Conservation (phyloP, 805 yeast species). For the Debaryomyces tyrocola region DNA sequence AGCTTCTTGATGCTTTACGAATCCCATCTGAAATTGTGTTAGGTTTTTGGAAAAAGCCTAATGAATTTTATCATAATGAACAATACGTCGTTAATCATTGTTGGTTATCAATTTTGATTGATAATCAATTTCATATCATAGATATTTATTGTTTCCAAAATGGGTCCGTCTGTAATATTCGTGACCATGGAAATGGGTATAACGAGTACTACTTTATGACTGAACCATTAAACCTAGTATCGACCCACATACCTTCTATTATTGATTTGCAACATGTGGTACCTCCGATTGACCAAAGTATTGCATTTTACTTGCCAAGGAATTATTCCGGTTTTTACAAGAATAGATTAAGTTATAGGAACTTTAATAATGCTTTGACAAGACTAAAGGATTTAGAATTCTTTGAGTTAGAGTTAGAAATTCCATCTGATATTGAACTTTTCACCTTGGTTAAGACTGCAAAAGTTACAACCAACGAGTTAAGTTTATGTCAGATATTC, state of each 20-base stretch:
- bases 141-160: slow-evolving; percentile 52
- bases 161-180: slow-evolving; percentile 32
- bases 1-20: slow-evolving; percentile 67
- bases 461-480: slow-evolving; percentile 45
- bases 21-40: slow-evolving; percentile 73
- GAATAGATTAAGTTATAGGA: slow-evolving; percentile 56
- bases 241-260: slow-evolving; percentile 83
- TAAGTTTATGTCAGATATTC: slow-evolving; percentile 74
- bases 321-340: slow-evolving; percentile 79
- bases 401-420: slow-evolving; percentile 71
- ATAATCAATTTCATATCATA: slow-evolving; percentile 76
- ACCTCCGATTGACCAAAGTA: slow-evolving; percentile 78
- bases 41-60: slow-evolving; percentile 84
- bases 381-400: slow-evolving; percentile 73
- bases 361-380: slow-evolving; percentile 76
- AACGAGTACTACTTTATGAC: slow-evolving; percentile 73
- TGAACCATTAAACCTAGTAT: slow-evolving; percentile 71
- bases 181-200: slow-evolving; percentile 16
- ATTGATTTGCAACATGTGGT: slow-evolving; percentile 80
- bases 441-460: slow-evolving; percentile 59
- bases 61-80: slow-evolving; percentile 51
- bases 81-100: slow-evolving; percentile 71
- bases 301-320: slow-evolving; percentile 80
- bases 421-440: slow-evolving; percentile 71
- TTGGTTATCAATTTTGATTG: slow-evolving; percentile 80